phyloP scores from a whole-genome alignment of 306 rosid genomes.

The Dalbergia oliveri region DNA sequence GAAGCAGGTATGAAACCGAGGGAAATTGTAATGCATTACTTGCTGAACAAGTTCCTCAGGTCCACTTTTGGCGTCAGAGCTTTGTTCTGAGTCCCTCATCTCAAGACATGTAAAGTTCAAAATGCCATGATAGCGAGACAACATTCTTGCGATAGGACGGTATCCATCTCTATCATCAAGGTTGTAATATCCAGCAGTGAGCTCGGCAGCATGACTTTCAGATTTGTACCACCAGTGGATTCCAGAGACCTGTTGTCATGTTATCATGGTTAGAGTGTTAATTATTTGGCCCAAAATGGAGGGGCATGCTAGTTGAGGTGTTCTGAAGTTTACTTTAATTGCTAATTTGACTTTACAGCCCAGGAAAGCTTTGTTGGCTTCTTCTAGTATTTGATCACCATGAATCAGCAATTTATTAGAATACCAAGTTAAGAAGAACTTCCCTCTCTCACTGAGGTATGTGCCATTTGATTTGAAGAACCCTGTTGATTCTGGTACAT shows the following conservation, averaged over 20 bases:
- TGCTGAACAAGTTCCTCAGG: constrained; percentile 86
- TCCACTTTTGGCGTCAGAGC: constrained; percentile 61
- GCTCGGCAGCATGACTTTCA: constrained; percentile 81
- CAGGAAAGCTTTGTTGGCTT: constrained; percentile 76
- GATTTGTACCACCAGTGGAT: constrained; percentile 90
- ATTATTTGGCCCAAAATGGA: constrained; percentile 17
- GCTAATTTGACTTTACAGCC: constrained; percentile 74
- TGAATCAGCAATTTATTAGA: constrained; percentile 77
- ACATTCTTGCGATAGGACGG: constrained; percentile 77
- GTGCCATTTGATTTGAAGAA: constrained; percentile 78
- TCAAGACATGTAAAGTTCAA: constrained; percentile 82
- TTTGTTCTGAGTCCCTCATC: constrained; percentile 81
- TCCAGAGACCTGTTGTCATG: constrained; percentile 75
- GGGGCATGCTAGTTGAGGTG: constrained; percentile 11
- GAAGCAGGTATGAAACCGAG: neutral
- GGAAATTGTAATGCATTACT: constrained; percentile 50
- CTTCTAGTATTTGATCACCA: constrained; percentile 79
- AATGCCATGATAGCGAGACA: constrained; percentile 68
- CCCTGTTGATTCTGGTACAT: constrained; percentile 67
- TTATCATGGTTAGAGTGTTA: constrained; percentile 35
- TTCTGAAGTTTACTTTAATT: constrained; percentile 68
- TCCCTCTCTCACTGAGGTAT: constrained; percentile 75
- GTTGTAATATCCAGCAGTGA: constrained; percentile 88
- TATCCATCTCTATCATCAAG: constrained; percentile 77
- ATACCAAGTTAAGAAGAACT: constrained; percentile 90